Percentiles rank a stretch among this genome's conserved stretches.
phyloP scores from a whole-genome alignment of 176 grass and related monocot genomes.

The Typha latifolia region DNA sequence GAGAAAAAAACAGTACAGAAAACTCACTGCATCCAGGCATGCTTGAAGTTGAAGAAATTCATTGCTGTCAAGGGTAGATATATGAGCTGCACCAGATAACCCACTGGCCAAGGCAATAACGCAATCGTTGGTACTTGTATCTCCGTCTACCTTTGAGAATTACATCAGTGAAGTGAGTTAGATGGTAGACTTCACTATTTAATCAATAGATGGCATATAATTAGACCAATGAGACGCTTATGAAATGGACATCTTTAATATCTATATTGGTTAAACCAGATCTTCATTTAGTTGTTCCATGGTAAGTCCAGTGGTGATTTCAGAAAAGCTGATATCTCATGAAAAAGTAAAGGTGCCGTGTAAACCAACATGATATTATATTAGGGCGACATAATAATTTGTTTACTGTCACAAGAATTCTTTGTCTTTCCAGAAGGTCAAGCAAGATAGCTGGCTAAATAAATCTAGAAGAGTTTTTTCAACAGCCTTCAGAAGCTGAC shows the following conservation, averaged over 20 bases:
- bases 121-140: conserved; percentile 99
- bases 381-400: no score
- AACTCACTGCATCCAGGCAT: conserved; percentile 84
- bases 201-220: no score
- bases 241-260: no score
- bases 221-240: no score
- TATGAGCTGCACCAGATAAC: conserved; percentile 49
- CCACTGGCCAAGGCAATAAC: conserved; percentile 95
- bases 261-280: no score
- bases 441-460: neutral
- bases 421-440: neutral
- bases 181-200: neutral
- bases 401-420: neutral
- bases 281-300: no score
- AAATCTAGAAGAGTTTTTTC: no score
- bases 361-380: neutral
- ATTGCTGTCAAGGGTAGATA: conserved; percentile 50
- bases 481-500: neutral
- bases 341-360: neutral
- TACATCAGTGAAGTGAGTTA: conserved; percentile 12
- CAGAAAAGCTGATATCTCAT: no score
- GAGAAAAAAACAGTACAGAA: neutral
- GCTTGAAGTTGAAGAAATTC: conserved; percentile 86
- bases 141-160: conserved; percentile 85
- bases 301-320: no score